Percentiles rank a stretch among this genome's conserved stretches.
Evolutionary conservation across 2,329 filamentous ascomycete genomes (phyloP).

Genomic region (Botrytis pseudocinerea): DNA sequence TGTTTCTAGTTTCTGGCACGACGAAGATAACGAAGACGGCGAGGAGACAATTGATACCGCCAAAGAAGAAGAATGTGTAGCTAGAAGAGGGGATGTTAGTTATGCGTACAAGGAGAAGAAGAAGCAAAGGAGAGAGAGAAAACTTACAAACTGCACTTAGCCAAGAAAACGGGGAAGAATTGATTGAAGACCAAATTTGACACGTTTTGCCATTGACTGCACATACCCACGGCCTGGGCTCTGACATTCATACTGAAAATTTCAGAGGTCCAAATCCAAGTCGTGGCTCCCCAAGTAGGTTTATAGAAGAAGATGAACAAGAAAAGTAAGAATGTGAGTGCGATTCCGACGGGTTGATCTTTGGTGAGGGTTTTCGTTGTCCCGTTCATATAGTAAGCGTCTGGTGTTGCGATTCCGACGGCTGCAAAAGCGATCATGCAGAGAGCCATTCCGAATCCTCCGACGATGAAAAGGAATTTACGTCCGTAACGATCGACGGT

Average conservation of each 20-base stretch:
- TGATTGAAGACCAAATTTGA: conserved; percentile 69
- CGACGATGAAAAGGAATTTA: conserved; percentile 68
- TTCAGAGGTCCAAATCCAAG: conserved; percentile 72
- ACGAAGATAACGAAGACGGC: conserved; percentile 53
- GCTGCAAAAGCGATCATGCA: conserved; percentile 69
- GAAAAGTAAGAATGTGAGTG: conserved; percentile 69
- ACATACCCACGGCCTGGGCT: conserved; percentile 70
- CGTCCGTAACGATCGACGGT: conserved; percentile 71
- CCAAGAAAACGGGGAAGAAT: conserved; percentile 68
- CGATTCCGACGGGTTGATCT: conserved; percentile 59
- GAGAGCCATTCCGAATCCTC: conserved; percentile 65
- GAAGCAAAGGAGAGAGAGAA: not conserved
- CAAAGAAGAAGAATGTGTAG: conserved; percentile 52
- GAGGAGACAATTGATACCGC: conserved; percentile 49
- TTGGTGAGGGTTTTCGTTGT: conserved; percentile 54
- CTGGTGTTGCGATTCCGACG: conserved; percentile 58
- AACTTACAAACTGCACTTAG: conserved; percentile 49
- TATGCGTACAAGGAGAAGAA: not conserved
- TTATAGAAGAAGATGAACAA: conserved; percentile 69
- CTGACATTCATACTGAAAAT: conserved; percentile 73
- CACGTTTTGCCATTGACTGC: conserved; percentile 59
- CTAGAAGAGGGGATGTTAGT: conserved; percentile 22
- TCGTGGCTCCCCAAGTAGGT: conserved; percentile 68
- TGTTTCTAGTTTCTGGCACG: conserved; percentile 57
- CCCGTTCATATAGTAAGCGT: not conserved